A percentile compares a stretch with the other conserved stretches of the same genome.
Evolutionary conservation across 306 rosid genomes (phyloP).

Genomic region (Castanea crenata): DNA sequence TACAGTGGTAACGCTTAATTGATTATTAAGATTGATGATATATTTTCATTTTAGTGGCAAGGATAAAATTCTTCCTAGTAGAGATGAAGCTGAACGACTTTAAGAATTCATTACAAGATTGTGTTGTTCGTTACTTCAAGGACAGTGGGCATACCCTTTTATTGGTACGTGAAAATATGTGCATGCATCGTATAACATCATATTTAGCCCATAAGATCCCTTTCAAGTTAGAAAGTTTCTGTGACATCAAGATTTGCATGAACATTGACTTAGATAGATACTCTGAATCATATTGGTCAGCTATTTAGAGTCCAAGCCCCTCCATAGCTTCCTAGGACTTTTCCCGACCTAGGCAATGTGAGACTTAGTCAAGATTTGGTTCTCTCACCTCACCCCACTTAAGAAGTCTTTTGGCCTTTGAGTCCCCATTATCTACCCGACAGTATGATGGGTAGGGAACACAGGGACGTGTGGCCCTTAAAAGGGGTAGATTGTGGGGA

Average conservation of each 20-base stretch:
- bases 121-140: constrained; percentile 66
- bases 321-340: constrained; percentile 6
- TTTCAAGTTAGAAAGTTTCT: neutral
- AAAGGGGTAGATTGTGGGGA: too few species aligned
- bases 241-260: neutral
- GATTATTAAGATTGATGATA: constrained; percentile 21
- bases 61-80: constrained; percentile 90
- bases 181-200: neutral
- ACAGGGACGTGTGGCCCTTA: too few species aligned
- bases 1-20: constrained; percentile 4
- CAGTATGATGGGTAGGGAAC: too few species aligned
- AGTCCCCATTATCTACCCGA: too few species aligned
- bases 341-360: neutral
- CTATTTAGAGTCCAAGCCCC: neutral
- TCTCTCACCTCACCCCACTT: neutral
- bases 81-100: constrained; percentile 78
- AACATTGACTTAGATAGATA: neutral
- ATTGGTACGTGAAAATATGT: constrained; percentile 53
- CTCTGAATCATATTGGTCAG: neutral
- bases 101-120: constrained; percentile 41
- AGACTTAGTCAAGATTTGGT: neutral
- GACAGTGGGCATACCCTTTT: constrained; percentile 91
- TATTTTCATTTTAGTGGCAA: constrained; percentile 64
- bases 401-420: too few species aligned
- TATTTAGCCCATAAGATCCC: neutral